Conservation (phyloP, 2,329 filamentous ascomycete species). For the Amauroascus verrucosus region DNA sequence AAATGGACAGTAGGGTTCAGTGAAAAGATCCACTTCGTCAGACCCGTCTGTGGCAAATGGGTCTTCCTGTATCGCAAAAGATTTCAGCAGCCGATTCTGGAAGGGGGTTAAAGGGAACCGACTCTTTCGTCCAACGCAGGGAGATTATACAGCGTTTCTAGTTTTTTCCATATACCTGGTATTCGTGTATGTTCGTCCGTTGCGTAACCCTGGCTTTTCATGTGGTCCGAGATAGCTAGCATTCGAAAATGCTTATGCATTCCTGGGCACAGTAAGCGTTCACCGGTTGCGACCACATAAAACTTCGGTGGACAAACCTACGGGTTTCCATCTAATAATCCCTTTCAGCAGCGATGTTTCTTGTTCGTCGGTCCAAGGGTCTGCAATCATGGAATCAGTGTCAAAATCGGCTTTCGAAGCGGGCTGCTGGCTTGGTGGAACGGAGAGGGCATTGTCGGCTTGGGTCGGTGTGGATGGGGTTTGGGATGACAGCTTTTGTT, state of each 20-base stretch:
- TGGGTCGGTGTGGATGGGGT: constrained; percentile 20
- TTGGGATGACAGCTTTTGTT: constrained; percentile 42
- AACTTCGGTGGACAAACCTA: constrained; percentile 49
- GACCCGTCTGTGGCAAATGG: constrained; percentile 46
- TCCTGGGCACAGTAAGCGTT: constrained; percentile 40
- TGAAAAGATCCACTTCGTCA: constrained; percentile 41
- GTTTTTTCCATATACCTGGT: constrained; percentile 82
- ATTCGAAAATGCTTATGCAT: constrained; percentile 94
- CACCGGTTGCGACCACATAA: neutral
- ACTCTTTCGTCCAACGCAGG: constrained; percentile 77
- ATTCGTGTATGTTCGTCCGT: constrained; percentile 69
- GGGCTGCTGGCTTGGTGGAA: constrained; percentile 17
- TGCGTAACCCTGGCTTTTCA: constrained; percentile 69
- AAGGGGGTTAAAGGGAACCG: constrained; percentile 27
- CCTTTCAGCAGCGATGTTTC: constrained; percentile 86
- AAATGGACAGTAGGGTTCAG: constrained; percentile 57
- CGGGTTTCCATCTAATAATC: constrained; percentile 92
- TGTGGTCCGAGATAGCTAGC: constrained; percentile 69
- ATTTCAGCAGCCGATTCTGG: neutral
- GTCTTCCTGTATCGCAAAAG: constrained; percentile 36
- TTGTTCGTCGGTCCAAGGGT: constrained; percentile 92
- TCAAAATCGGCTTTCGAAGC: constrained; percentile 28
- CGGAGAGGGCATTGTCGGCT: constrained; percentile 19
- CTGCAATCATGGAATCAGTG: constrained; percentile 45
- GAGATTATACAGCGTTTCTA: constrained; percentile 74